These are phyloP conservation scores for Penicillium thymicola DNA, from an alignment of 2,329 filamentous ascomycete genomes.

Conservation along the genomic window DNA sequence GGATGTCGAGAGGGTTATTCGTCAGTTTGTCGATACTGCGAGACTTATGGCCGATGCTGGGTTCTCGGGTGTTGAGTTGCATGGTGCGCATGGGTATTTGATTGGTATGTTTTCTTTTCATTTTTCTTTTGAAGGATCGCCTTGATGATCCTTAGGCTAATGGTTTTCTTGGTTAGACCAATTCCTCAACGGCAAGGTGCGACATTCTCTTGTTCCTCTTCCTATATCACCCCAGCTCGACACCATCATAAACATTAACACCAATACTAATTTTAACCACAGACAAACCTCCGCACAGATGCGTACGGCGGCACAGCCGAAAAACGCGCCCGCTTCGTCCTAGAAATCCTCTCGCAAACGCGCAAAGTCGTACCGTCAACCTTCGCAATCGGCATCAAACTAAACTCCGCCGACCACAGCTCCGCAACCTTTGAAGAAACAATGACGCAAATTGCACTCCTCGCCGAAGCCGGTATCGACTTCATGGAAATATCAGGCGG, in stretches of 20 bases:
- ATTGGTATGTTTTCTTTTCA: constrained; percentile 38
- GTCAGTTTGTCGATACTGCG: constrained; percentile 54
- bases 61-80: constrained; percentile 54
- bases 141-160: not conserved
- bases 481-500: constrained; percentile 69
- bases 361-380: constrained; percentile 41
- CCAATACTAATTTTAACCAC: not conserved
- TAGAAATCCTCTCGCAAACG: constrained; percentile 45
- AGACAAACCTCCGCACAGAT: constrained; percentile 49
- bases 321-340: constrained; percentile 47
- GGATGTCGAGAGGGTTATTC: constrained; percentile 55
- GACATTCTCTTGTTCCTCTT: not conserved
- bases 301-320: constrained; percentile 47
- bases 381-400: constrained; percentile 50
- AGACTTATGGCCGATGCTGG: constrained; percentile 49
- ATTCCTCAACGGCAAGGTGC: constrained; percentile 39
- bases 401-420: constrained; percentile 51
- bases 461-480: constrained; percentile 50
- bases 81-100: constrained; percentile 53
- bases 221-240: not conserved
- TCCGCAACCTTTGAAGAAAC: constrained; percentile 46
- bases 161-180: constrained; percentile 25
- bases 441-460: constrained; percentile 56
- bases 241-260: not conserved
- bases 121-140: not conserved